Evolutionary conservation across 179 eudicot genomes (phyloP).

Genomic region (Heliamphora pulchella): DNA sequence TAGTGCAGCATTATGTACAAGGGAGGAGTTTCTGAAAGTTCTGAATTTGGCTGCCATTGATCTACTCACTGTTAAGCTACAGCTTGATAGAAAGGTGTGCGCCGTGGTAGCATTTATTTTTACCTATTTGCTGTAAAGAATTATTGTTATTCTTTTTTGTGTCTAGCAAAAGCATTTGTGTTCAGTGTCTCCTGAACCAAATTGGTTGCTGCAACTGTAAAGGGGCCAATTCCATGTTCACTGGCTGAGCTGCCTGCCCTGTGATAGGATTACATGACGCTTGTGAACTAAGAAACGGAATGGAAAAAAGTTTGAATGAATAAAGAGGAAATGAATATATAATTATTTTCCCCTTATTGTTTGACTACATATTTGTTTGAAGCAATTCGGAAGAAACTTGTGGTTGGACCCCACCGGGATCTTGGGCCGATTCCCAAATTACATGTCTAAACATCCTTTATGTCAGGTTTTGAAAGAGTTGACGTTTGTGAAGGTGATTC

Average conservation of each 20-base stretch:
- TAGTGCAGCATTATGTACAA: slow-evolving; percentile 64
- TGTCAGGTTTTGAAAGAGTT: background rate
- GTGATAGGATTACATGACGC: background rate
- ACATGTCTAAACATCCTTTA: background rate
- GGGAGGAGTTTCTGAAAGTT: slow-evolving; percentile 65
- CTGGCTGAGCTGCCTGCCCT: background rate
- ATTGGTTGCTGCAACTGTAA: background rate
- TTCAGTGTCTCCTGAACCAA: background rate
- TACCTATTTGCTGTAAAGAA: background rate
- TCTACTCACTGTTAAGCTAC: slow-evolving; percentile 59
- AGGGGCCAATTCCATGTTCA: background rate
- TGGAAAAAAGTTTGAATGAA: background rate
- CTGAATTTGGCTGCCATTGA: slow-evolving; percentile 48
- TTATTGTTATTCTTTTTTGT: background rate
- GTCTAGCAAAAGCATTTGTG: background rate
- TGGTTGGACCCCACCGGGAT: background rate
- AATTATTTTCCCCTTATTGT: background rate
- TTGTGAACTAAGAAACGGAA: background rate
- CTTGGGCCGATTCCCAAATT: background rate
- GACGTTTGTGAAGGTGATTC: background rate
- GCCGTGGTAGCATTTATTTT: background rate
- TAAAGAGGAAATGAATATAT: background rate
- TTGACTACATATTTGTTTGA: background rate
- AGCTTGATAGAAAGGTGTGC: slow-evolving; percentile 56
- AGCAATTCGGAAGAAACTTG: background rate